A percentile compares a stretch with the other conserved stretches of the same genome.
Conservation (phyloP, 2,329 filamentous ascomycete genomes). For the Fusarium heterosporum region DNA sequence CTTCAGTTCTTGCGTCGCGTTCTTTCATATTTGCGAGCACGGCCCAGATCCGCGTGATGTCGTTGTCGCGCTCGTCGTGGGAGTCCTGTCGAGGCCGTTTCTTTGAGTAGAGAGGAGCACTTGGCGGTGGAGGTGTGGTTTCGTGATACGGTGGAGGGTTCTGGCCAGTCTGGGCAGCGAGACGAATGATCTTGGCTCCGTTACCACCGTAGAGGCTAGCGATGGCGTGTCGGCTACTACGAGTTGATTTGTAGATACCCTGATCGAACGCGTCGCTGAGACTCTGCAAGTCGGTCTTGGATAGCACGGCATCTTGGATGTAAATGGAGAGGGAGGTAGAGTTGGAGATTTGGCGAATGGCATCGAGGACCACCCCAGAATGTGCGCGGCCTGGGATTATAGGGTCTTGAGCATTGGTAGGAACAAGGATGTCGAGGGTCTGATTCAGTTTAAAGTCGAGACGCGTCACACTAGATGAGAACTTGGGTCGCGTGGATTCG, state of each 20-base stretch:
- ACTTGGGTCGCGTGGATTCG: neutral
- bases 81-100: neutral
- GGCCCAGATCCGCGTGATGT: neutral
- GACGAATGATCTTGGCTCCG: constrained; percentile 18
- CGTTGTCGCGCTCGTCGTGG: neutral
- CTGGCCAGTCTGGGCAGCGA: neutral
- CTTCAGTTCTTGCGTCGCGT: neutral
- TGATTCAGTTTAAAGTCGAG: constrained; percentile 16
- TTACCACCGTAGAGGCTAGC: constrained; percentile 14
- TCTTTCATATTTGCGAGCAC: neutral
- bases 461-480: constrained; percentile 2
- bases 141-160: neutral
- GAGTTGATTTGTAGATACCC: neutral
- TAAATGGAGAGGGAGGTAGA: constrained; percentile 12
- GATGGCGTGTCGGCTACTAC: constrained; percentile 2
- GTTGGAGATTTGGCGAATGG: constrained; percentile 15
- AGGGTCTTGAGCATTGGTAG: constrained; percentile 17
- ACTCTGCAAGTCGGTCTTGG: constrained; percentile 4
- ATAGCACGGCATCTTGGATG: neutral
- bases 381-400: constrained; percentile 17
- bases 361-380: constrained; percentile 23
- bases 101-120: neutral
- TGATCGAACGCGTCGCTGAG: constrained; percentile 5
- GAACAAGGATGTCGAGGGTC: constrained; percentile 7
- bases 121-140: neutral